Evolutionary conservation across 2,329 filamentous ascomycete species (phyloP).

Genomic region (Penicillium sclerotiorum): DNA sequence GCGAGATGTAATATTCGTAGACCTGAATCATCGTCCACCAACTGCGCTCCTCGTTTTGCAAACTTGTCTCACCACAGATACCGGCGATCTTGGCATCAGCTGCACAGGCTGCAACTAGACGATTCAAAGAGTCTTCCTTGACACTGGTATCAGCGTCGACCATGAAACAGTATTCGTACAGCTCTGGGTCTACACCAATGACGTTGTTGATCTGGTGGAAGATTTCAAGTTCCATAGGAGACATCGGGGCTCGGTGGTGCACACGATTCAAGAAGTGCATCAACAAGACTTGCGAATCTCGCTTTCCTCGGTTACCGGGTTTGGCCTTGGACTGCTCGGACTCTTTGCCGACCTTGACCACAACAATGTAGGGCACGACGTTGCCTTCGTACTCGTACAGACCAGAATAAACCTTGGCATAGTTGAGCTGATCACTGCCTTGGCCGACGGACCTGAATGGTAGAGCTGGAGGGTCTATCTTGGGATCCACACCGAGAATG

Average conservation of each 20-base stretch:
- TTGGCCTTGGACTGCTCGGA: conserved; percentile 89
- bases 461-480: conserved; percentile 89
- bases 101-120: conserved; percentile 86
- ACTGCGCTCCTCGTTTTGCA: conserved; percentile 91
- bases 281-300: conserved; percentile 92
- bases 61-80: conserved; percentile 94
- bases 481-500: conserved; percentile 94
- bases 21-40: conserved; percentile 99
- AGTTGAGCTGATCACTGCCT: conserved; percentile 92
- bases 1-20: conserved; percentile 99
- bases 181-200: conserved; percentile 93
- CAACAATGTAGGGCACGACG: conserved; percentile 91
- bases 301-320: conserved; percentile 96
- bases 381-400: conserved; percentile 98
- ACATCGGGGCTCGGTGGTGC: conserved; percentile 92
- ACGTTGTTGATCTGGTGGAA: conserved; percentile 99
- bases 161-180: conserved; percentile 97
- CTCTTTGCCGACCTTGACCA: conserved; percentile 97
- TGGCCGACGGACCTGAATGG: conserved; percentile 91
- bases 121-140: conserved; percentile 85
- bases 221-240: conserved; percentile 92
- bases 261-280: conserved; percentile 99
- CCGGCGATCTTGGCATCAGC: conserved; percentile 95
- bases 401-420: conserved; percentile 97
- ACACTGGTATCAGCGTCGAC: conserved; percentile 97